Conservation (phyloP, 345 rosid genomes). For the Litchi chinensis region DNA sequence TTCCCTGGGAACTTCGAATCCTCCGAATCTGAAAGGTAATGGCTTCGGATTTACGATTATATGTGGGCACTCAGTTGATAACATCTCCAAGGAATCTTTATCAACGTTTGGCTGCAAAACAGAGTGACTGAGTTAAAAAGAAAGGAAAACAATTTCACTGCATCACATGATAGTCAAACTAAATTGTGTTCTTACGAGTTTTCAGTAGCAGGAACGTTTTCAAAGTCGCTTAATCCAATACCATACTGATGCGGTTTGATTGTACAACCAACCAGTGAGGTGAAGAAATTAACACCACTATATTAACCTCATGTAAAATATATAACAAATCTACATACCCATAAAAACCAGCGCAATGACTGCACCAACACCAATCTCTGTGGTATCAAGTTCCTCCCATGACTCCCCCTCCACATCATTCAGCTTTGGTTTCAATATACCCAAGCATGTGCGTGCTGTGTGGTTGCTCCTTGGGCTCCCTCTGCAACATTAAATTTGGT, state of each 20-base stretch:
- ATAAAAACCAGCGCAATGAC: conserved; percentile 84
- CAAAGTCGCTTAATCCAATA: no score
- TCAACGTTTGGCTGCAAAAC: conserved; percentile 71
- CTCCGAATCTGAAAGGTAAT: conserved; percentile 54
- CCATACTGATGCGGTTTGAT: no score
- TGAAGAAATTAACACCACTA: background rate
- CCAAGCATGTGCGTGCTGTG: conserved; percentile 69
- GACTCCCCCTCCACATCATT: conserved; percentile 69
- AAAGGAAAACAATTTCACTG: background rate
- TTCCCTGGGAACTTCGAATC: conserved; percentile 58
- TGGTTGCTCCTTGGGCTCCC: conserved; percentile 74
- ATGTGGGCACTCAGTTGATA: conserved; percentile 72
- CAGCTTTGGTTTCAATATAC: conserved; percentile 74
- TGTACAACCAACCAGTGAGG: background rate
- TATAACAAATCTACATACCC: conserved; percentile 53
- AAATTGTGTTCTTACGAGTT: no score
- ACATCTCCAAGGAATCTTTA: conserved; percentile 54
- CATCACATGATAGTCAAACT: background rate
- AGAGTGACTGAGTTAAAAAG: background rate
- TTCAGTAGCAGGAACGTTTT: no score
- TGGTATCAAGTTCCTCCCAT: conserved; percentile 86
- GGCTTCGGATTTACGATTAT: conserved; percentile 80
- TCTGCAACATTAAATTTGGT: conserved; percentile 79
- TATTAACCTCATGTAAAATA: background rate
- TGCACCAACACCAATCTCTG: conserved; percentile 77